A percentile compares a stretch with the other conserved stretches of the same genome.
Evolutionary conservation across 345 rosid species (phyloP).

Genomic region (Boechera stricta): DNA sequence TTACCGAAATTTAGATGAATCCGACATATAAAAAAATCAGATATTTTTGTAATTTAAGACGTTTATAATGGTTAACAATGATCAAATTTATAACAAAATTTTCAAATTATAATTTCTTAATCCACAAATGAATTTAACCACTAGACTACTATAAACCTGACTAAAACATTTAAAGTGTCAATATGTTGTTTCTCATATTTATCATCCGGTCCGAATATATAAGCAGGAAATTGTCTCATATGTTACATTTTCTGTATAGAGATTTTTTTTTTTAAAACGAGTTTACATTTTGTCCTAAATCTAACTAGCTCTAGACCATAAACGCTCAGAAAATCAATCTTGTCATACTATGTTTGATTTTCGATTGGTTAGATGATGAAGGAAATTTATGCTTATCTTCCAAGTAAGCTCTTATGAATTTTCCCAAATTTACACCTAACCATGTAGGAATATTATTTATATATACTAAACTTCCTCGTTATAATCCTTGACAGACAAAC

Average conservation of each 20-base stretch:
- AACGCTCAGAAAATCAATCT: not conserved
- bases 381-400: slow-evolving; percentile 8
- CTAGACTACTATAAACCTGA: no score
- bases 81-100: not conserved
- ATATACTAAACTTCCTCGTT: not conserved
- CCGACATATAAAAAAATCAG: not conserved
- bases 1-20: not conserved
- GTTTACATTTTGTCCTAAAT: not conserved
- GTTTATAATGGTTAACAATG: not conserved
- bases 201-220: no score
- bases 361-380: not conserved
- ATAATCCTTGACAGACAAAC: not conserved
- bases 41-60: not conserved
- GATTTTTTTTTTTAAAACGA: not conserved
- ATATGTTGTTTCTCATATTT: no score
- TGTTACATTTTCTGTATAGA: no score
- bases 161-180: no score
- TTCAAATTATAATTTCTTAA: no score
- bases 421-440: not conserved
- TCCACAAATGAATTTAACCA: no score
- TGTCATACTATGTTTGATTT: not conserved
- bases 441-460: not conserved
- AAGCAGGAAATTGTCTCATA: not conserved
- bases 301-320: not conserved
- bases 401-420: slow-evolving; percentile 5